Base-by-base conservation (phyloP, 495 filamentous ascomycete genomes). In the Neurospora discreta region DNA sequence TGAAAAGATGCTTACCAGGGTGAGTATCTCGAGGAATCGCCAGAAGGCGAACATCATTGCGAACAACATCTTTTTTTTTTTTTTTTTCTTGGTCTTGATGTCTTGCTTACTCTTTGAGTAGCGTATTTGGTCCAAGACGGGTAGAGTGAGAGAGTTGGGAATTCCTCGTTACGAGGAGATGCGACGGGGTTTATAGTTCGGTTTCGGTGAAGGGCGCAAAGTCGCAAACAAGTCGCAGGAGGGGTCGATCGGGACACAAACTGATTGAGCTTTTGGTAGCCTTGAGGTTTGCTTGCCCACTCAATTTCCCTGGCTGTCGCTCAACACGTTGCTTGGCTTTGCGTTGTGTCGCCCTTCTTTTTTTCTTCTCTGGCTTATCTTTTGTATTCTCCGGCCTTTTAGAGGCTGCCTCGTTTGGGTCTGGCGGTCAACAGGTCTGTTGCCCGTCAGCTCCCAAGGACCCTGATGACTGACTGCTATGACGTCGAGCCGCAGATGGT, bases 11-110 rank as follows among this genome's bases (percentile, higher is more conserved):
- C 84, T 77, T 81, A 88, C 86, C 78, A 96, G 80, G 52, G 92
- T 95, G 82, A 91, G 75, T 82, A 97, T 91, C 81, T 97, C 87
- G 77, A 89, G 81, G 80, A 96, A 81, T 71, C 94, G 92, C 88
- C 91, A 93, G 78, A 90, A 90, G 84, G 90, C 86, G 87, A 97
- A 97, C 80, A 94, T 87, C 70, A 97, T 79, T 75, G 90, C 91
- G 80, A 89, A 90, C 69, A 93, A 75, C 91, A 94, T 93, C 73
- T 81, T 44, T 83, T 44, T 83, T 60, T 26, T 15, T 0, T 20
- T 20, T 52, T 0, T 0, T n/a, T n/a, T n/a, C n/a, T n/a, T n/a
- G n/a, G n/a, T n/a, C n/a, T n/a, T n/a, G n/a, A n/a, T n/a, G n/a
- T n/a, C n/a, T n/a, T n/a, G n/a, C n/a, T 23, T 30, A 13, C 46